These are phyloP conservation scores for Colletotrichum eleusines DNA, from an alignment of 2,329 filamentous ascomycete genomes.

Conservation along the genomic window DNA sequence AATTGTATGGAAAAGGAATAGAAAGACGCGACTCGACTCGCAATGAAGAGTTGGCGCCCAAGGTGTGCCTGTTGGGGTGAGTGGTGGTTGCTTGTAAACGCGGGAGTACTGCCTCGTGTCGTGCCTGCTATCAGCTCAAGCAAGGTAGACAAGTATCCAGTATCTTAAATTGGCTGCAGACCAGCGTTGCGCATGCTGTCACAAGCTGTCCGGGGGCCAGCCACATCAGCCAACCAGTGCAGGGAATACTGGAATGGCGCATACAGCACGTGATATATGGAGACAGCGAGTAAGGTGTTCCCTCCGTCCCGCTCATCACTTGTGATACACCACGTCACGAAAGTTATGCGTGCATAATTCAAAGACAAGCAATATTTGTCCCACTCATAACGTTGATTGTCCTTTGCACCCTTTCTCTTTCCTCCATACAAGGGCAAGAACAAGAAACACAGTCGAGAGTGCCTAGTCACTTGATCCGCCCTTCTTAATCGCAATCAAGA, in stretches of 20 bases:
- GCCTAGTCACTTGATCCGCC: background rate
- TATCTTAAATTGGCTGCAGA: slow-evolving; percentile 36
- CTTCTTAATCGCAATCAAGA: background rate
- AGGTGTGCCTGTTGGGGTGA: slow-evolving; percentile 1
- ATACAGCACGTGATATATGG: slow-evolving; percentile 16
- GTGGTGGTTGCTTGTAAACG: slow-evolving; percentile 27
- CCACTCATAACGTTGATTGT: background rate
- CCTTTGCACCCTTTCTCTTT: background rate
- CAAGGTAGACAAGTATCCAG: slow-evolving; percentile 38
- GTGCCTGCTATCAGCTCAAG: slow-evolving; percentile 27
- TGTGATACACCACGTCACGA: background rate
- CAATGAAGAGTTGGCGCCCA: background rate
- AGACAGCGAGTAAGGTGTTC: background rate
- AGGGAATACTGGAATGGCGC: background rate
- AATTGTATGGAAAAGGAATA: background rate
- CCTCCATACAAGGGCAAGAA: background rate
- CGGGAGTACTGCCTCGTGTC: slow-evolving; percentile 29
- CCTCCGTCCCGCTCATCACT: background rate
- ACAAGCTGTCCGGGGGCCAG: slow-evolving; percentile 27
- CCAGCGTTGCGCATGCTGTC: slow-evolving; percentile 32
- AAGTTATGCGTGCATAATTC: background rate
- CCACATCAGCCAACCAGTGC: background rate
- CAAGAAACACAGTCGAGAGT: background rate
- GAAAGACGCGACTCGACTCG: background rate
- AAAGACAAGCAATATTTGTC: too few relatives aligned